Evolutionary conservation across 768 basidiomycete genomes (phyloP), one percentile per base, ranked within the genome.

Genomic region (Tricholoma sp.): DNA sequence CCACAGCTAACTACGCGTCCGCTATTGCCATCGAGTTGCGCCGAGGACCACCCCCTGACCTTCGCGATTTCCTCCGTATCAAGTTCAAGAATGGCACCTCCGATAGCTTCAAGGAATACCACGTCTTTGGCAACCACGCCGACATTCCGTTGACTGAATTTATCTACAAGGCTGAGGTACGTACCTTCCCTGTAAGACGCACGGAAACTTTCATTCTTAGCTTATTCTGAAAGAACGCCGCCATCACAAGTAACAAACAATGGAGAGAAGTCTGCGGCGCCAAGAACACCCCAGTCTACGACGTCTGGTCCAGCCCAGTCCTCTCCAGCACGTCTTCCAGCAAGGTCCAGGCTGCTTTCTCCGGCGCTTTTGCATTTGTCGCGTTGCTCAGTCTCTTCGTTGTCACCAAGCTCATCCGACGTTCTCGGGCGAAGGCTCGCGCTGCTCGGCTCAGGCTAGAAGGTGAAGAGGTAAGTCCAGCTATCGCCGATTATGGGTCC

Each of bases 61-160:
- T 82, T 67, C 85, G 88, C 59, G 86, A 89, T 75, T 91, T 91
- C 75, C 71, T 92, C 67, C 86, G 89, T 67, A 80, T 92, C 81
- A 85, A 81, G 70, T 91, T 91, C 81, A 87, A 82, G 81, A 92
- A 92, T 71, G 91, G 90, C 50, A 89, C 90, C 52, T 59, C 70
- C 52, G 75, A 74, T 55, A 72, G 74, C 66, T 91, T 88, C 77
- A 68, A 79, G 62, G 83, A 83, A 57, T 71, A 89, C 68, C 83
- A 89, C 62, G 85, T 84, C 67, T 91, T 90, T 69, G 86, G 84
- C 57, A 84, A 87, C 74, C 76, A 80, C 56, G 74, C 82, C 55
- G 90, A 91, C 65, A 87, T 92, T 64, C 86, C 89, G 50, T 76
- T 91, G 65, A 90, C 89, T 12, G 88, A 91, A 67, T 91, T 92